phyloP scores from a whole-genome alignment of 495 filamentous ascomycete species.

The Endocarpon pusillum region DNA sequence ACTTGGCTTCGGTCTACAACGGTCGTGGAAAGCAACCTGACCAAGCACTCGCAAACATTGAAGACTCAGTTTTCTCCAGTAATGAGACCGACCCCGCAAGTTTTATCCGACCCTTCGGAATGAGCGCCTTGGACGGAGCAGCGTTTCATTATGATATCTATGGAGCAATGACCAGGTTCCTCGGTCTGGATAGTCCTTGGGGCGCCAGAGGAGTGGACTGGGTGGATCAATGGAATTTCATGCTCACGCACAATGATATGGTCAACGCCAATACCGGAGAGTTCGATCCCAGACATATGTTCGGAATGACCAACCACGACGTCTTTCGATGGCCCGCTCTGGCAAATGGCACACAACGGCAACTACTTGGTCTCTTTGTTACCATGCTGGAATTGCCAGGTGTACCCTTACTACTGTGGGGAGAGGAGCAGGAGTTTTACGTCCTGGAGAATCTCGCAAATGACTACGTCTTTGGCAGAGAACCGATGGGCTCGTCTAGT shows the following conservation, averaged over 20 bases:
- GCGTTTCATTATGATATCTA: conserved; percentile 35
- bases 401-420: conserved; percentile 30
- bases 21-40: conserved; percentile 20
- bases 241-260: conserved; percentile 28
- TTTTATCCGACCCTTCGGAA: conserved; percentile 16
- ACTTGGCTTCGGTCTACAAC: conserved; percentile 19
- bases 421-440: conserved; percentile 37
- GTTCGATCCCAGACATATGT: conserved; percentile 34
- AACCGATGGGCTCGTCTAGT: conserved; percentile 28
- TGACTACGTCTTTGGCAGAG: conserved; percentile 34
- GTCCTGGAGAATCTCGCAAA: conserved; percentile 29
- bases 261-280: conserved; percentile 31
- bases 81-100: conserved; percentile 11
- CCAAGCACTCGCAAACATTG: conserved; percentile 11
- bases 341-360: conserved; percentile 27
- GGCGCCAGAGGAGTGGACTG: conserved; percentile 26
- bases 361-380: conserved; percentile 28
- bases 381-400: conserved; percentile 30
- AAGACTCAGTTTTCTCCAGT: conserved; percentile 13
- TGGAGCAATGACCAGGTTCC: conserved; percentile 28
- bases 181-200: conserved; percentile 30
- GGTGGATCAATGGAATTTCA: conserved; percentile 25
- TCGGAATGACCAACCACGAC: conserved; percentile 34
- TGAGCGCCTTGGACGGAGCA: conserved; percentile 25
- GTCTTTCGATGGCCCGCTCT: conserved; percentile 35